Evolutionary conservation across 2,329 filamentous ascomycete genomes (phyloP).

Genomic region (Leptographium lundbergii): DNA sequence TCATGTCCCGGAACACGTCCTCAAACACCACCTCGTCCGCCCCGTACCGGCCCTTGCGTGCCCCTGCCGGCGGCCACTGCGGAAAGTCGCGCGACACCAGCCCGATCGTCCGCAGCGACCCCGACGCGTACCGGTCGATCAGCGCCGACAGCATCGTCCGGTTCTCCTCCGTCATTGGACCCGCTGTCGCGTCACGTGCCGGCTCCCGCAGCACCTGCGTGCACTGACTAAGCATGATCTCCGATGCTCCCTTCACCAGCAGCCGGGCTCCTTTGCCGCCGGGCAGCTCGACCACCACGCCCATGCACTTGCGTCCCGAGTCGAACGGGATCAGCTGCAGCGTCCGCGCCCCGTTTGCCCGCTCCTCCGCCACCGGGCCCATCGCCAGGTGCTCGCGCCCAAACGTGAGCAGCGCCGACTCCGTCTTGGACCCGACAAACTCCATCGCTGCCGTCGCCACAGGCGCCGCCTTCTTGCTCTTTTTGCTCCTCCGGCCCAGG

Average conservation of each 20-base stretch:
- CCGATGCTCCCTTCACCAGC: conserved; percentile 52
- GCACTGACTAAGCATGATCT: conserved; percentile 48
- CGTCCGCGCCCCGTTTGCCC: conserved; percentile 33
- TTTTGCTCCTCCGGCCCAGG: background rate
- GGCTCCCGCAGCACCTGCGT: conserved; percentile 37
- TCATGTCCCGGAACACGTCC: conserved; percentile 54
- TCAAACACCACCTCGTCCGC: conserved; percentile 50
- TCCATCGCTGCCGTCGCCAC: conserved; percentile 23
- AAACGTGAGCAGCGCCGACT: conserved; percentile 60
- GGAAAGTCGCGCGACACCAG: conserved; percentile 76
- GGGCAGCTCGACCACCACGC: conserved; percentile 39
- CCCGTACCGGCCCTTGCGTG: conserved; percentile 32
- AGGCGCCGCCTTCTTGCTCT: background rate
- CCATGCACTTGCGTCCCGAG: conserved; percentile 63
- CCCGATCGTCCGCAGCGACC: conserved; percentile 74
- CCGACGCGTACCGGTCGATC: conserved; percentile 66
- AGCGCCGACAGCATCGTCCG: conserved; percentile 46
- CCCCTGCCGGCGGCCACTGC: conserved; percentile 64
- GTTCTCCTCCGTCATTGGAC: conserved; percentile 37
- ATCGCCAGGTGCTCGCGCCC: conserved; percentile 55
- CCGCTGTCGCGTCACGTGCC: conserved; percentile 27
- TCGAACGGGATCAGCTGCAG: conserved; percentile 65
- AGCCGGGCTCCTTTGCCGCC: conserved; percentile 37
- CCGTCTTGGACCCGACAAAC: conserved; percentile 68
- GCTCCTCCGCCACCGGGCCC: conserved; percentile 50